Evolutionary conservation across 2,329 filamentous ascomycete genomes (phyloP), one percentile per base, ranked within the genome.

Genomic region (Xylaria sp.): DNA sequence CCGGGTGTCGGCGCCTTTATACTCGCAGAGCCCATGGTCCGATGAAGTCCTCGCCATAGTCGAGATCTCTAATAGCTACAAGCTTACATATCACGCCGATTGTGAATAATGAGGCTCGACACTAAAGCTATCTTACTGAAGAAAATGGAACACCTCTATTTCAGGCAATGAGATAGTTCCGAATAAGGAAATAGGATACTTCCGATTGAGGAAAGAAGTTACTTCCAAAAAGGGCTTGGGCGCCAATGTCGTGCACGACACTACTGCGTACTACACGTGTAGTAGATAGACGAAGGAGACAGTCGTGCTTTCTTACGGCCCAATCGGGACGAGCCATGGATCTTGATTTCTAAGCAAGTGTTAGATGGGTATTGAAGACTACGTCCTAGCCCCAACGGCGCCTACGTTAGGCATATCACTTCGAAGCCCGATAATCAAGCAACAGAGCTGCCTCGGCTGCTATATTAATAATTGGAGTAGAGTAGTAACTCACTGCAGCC

Each of bases 291-390:
- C 48, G 39, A 41, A 28, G 37, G 37, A 41, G 2, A 31, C 2
- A 18, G 18, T n/a, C 15, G 18, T 46, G 41, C 41, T 46, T 18
- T 46, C 41, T 46, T n/a, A n/a, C 6, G 41, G 41, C 41, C 41
- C 41, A n/a, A 7, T 18, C 41, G 5, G 13, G 15, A 18, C 15
- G 41, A n/a, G 41, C 13, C 23, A 48, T 25, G 8, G n/a, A 23
- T 41, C 23, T 34, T 39, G 67, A 67, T 70, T 70, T 70, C 51
- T 70, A 70, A 67, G 63, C 67, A 55, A 34, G 18, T 10, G 34
- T 48, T 31, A 31, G 31, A 34, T 8, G 18, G 44, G 18, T 18
- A 20, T 15, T 46, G 4, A 18, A 46, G 15, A n/a, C 41, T 46
- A 7, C 13, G 4, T n/a, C 41, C 34, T 37, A 37, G 34, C 34